Conservation (phyloP, 768 basidiomycete species). For the Boletus rubescentipes region DNA sequence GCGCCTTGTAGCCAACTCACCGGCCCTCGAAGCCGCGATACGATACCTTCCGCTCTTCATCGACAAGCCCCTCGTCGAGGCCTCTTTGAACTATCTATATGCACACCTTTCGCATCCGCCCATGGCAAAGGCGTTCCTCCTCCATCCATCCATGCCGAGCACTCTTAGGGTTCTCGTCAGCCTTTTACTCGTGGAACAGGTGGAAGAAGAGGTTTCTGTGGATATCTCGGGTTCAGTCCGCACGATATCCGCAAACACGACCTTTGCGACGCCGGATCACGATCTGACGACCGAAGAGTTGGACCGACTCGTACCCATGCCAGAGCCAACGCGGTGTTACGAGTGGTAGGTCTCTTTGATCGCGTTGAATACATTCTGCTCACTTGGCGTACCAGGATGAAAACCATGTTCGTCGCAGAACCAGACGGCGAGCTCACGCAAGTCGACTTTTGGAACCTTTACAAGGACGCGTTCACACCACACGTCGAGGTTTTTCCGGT, state of each 20-base stretch:
- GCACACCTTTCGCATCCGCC: slow-evolving; percentile 70
- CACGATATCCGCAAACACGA: slow-evolving; percentile 54
- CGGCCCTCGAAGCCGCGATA: slow-evolving; percentile 61
- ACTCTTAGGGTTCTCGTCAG: slow-evolving; percentile 67
- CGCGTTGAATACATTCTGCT: slow-evolving; percentile 3
- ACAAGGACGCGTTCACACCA: slow-evolving; percentile 78
- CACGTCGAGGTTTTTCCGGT: slow-evolving; percentile 56
- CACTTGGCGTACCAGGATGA: slow-evolving; percentile 68
- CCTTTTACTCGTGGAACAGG: slow-evolving; percentile 68
- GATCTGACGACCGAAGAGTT: slow-evolving; percentile 73
- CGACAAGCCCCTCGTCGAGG: slow-evolving; percentile 69
- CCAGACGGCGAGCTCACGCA: slow-evolving; percentile 84
- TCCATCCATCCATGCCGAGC: slow-evolving; percentile 67
- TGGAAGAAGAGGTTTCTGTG: slow-evolving; percentile 61
- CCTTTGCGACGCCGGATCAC: slow-evolving; percentile 51
- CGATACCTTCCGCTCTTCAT: slow-evolving; percentile 71
- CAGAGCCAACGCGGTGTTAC: slow-evolving; percentile 78
- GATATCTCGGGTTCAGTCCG: slow-evolving; percentile 62
- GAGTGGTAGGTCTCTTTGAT: slow-evolving; percentile 58
- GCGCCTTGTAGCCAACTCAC: slow-evolving; percentile 54
- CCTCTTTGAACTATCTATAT: slow-evolving; percentile 73
- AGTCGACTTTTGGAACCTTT: slow-evolving; percentile 94
- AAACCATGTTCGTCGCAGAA: slow-evolving; percentile 76
- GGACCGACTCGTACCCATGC: slow-evolving; percentile 51
- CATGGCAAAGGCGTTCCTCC: slow-evolving; percentile 76